Conservation (phyloP, 140 eudicot genomes). For the Anethum foeniculum region DNA sequence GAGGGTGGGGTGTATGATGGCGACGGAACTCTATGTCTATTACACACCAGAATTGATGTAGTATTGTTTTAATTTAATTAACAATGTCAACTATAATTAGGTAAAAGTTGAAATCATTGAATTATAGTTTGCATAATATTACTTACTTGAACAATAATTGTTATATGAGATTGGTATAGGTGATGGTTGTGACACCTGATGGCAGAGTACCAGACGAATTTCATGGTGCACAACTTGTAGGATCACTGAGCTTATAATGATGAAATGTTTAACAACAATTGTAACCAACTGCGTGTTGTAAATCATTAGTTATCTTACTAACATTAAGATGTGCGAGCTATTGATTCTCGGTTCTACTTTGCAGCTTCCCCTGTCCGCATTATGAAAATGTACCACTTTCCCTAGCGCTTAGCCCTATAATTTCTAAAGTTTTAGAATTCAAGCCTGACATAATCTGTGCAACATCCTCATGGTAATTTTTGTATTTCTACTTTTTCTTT, state of each 20-base stretch:
- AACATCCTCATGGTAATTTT: conserved; percentile 81
- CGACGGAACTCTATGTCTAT: not conserved
- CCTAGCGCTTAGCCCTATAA: conserved; percentile 92
- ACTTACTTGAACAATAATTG: conserved; percentile 1
- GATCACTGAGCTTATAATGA: conserved; percentile 64
- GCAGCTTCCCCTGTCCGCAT: conserved; percentile 90
- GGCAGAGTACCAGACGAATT: conserved; percentile 96
- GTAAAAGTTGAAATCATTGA: not conserved
- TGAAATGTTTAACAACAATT: not conserved
- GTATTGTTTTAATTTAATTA: not conserved
- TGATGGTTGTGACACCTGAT: conserved; percentile 93
- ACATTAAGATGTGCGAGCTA: not conserved
- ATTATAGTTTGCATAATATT: not conserved
- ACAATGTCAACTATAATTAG: not conserved
- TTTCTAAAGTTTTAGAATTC: conserved; percentile 75
- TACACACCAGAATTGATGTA: not conserved
- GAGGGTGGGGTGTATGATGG: no score
- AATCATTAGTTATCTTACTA: not conserved
- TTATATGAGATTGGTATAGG: conserved; percentile 39
- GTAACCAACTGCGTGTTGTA: not conserved
- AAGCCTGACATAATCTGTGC: conserved; percentile 97
- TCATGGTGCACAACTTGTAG: conserved; percentile 80
- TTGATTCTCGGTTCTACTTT: conserved; percentile 14
- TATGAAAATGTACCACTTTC: conserved; percentile 98
- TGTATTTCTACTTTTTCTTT: not conserved